A percentile compares a stretch with the other conserved stretches of the same genome.
These are phyloP conservation scores for Bryoglossum gracile DNA, from an alignment of 495 filamentous ascomycete genomes.

Conservation along the genomic window DNA sequence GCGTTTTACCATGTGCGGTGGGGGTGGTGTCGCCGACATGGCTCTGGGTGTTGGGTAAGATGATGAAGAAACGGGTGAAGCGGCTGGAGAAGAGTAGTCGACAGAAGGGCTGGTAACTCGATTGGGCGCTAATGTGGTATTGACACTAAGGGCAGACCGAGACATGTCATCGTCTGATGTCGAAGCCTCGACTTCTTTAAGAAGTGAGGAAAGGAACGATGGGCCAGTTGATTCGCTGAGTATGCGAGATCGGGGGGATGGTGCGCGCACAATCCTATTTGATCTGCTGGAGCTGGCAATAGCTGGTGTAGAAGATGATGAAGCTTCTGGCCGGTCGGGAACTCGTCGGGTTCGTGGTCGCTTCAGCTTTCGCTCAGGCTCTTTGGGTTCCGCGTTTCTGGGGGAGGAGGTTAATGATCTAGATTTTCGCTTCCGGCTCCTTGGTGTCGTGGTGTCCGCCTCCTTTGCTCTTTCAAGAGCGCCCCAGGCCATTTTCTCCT, in stretches of 20 bases:
- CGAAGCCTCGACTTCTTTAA: slow-evolving; percentile 80
- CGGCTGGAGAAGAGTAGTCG: slow-evolving; percentile 60
- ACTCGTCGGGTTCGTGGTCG: slow-evolving; percentile 65
- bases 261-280: slow-evolving; percentile 16
- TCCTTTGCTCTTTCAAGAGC: slow-evolving; percentile 78
- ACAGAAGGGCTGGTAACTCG: slow-evolving; percentile 37
- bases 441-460: slow-evolving; percentile 43
- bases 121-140: slow-evolving; percentile 19
- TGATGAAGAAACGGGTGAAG: slow-evolving; percentile 57
- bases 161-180: slow-evolving; percentile 47
- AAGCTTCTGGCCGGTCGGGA: slow-evolving; percentile 44
- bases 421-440: slow-evolving; percentile 70
- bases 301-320: slow-evolving; percentile 33
- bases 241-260: slow-evolving; percentile 27
- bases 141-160: slow-evolving; percentile 31
- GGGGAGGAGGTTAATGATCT: slow-evolving; percentile 62
- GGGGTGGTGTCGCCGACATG: slow-evolving; percentile 67
- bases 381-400: slow-evolving; percentile 46
- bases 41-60: slow-evolving; percentile 60
- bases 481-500: slow-evolving; percentile 82
- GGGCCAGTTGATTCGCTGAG: slow-evolving; percentile 38
- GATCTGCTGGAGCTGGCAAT: slow-evolving; percentile 28
- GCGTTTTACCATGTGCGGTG: slow-evolving; percentile 51
- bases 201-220: slow-evolving; percentile 70
- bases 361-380: slow-evolving; percentile 74